Evolutionary conservation across 305 asterid species (phyloP).

Genomic region (Solanum hybrid): DNA sequence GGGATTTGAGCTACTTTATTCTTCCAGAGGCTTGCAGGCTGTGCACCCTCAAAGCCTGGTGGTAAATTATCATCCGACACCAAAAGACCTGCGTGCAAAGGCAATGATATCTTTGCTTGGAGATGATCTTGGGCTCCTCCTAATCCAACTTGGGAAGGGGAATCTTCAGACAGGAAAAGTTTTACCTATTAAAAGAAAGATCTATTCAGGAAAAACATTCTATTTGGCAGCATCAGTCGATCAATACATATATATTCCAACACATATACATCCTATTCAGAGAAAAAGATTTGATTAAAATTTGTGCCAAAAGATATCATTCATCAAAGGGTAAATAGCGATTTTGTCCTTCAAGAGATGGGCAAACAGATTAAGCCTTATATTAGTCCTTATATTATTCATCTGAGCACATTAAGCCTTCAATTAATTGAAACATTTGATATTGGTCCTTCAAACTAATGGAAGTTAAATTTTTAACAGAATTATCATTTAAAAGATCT

Average conservation of each 20-base stretch:
- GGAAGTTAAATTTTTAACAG: neutral
- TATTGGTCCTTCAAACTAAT: neutral
- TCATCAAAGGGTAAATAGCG: neutral
- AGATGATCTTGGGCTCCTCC: conserved; percentile 71
- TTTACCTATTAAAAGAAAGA: conserved; percentile 41
- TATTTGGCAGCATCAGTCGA: neutral
- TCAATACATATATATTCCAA: neutral
- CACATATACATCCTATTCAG: neutral
- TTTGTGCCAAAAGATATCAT: neutral
- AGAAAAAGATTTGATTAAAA: neutral
- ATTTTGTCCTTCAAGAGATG: neutral
- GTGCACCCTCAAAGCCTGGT: conserved; percentile 80
- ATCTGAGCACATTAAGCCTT: neutral
- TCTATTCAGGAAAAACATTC: neutral
- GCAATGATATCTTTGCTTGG: conserved; percentile 60
- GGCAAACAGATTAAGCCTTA: too few relatives aligned
- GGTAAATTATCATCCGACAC: conserved; percentile 68
- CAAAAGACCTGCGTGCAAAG: conserved; percentile 29
- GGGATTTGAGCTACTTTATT: conserved; percentile 64
- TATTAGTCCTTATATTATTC: neutral
- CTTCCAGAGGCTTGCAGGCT: conserved; percentile 40
- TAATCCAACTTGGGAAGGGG: conserved; percentile 66
- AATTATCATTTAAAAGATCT: neutral
- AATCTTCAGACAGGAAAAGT: conserved; percentile 68
- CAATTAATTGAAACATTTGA: neutral